These are phyloP conservation scores for Botryotinia convoluta DNA, from an alignment of 2,329 filamentous ascomycete species.

Conservation along the genomic window DNA sequence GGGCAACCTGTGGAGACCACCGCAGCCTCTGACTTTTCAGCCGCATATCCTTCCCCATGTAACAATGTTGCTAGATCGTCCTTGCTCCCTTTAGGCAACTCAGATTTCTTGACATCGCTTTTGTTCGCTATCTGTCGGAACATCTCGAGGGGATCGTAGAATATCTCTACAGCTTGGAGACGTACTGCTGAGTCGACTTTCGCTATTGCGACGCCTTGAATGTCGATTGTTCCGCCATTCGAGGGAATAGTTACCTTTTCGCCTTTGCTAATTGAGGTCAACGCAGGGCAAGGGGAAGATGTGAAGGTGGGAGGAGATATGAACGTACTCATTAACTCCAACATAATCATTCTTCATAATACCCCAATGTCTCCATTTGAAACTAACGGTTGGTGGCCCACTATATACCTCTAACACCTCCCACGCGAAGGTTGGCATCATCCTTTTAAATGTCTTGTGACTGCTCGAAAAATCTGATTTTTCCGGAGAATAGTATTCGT, in stretches of 20 bases:
- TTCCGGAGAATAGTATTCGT: slow-evolving; percentile 61
- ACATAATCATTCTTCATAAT: slow-evolving; percentile 65
- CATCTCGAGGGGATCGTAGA: slow-evolving; percentile 66
- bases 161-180: slow-evolving; percentile 58
- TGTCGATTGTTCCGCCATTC: slow-evolving; percentile 59
- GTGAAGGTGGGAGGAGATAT: background rate
- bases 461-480: slow-evolving; percentile 60
- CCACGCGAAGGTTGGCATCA: slow-evolving; percentile 73
- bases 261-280: slow-evolving; percentile 47
- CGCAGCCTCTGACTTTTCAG: background rate
- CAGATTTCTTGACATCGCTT: slow-evolving; percentile 35
- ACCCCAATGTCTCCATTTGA: slow-evolving; percentile 69
- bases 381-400: slow-evolving; percentile 59
- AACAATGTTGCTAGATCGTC: slow-evolving; percentile 26
- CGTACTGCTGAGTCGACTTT: slow-evolving; percentile 59
- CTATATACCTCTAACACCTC: slow-evolving; percentile 67
- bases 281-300: background rate
- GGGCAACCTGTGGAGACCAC: slow-evolving; percentile 2
- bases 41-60: slow-evolving; percentile 22
- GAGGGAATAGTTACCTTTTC: slow-evolving; percentile 62
- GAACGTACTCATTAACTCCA: slow-evolving; percentile 45
- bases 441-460: slow-evolving; percentile 69
- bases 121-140: slow-evolving; percentile 60
- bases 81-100: background rate
- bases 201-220: slow-evolving; percentile 61